Base-by-base conservation (phyloP, 768 basidiomycete species). In the Psilocybe azurescens region DNA sequence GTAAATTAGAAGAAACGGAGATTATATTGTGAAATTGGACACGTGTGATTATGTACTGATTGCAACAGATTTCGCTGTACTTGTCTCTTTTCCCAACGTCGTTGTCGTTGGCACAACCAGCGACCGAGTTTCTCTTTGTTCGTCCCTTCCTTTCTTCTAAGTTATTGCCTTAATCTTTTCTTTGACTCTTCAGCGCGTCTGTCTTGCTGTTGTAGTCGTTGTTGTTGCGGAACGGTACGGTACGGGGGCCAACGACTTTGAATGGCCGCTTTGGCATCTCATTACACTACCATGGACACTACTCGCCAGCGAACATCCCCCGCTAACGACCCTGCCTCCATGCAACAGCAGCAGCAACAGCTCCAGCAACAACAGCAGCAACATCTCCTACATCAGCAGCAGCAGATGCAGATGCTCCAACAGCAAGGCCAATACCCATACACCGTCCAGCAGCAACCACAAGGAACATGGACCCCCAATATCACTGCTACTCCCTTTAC, bases 241-340 rank as follows among this genome's bases (percentile, higher is more conserved):
- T 20, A 32, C 58, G 46, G 30, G 44, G 20, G 44, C 33, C 16
- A 41, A 44, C 50, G 6, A 36, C 50, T 52, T 47, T 85, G 81
- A 82, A 91, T 92, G 90, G 90, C 90, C 78, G 84, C 90, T 81
- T 86, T 91, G 79, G 89, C 86, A 66, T 82, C 87, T 73, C 82
- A 85, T 79, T 74, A 81, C 71, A 83, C 81, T 67, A 81, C 83
- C 72, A 83, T 83, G 83, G 86, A 89, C 77, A 76, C 89, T 75
- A 76, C 84, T 56, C 84, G 85, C 58, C 87, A 87, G 72, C 87
- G 85, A 65, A 81, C 86, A 50, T 85, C 87, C 16, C 7, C 86
- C 88, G 77, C 84, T 53, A 86, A 83, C 73, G 87, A 89, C 70
- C 74, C 76, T 29, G 50, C 50, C 50, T 14, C 50, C 28, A 51